Evolutionary conservation across 2,329 filamentous ascomycete genomes (phyloP).

Genomic region (Trichoderma breve): DNA sequence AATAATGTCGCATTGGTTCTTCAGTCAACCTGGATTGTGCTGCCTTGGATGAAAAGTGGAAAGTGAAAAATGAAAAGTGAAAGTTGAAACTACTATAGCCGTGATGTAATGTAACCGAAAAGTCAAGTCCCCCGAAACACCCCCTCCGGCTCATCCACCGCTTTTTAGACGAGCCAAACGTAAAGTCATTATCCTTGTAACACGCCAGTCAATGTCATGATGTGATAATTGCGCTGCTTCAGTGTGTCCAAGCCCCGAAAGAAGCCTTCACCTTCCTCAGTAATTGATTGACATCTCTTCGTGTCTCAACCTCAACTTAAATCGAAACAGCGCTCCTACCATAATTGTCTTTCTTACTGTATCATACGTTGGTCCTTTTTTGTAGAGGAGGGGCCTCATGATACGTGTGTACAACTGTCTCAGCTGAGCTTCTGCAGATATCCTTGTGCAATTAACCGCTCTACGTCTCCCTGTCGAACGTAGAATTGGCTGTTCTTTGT

Average conservation of each 20-base stretch:
- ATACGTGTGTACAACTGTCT: slow-evolving; percentile 31
- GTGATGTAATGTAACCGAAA: background rate
- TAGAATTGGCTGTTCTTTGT: slow-evolving; percentile 99
- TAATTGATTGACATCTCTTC: background rate
- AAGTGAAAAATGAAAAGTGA: background rate
- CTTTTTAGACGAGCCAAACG: background rate
- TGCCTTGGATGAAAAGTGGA: background rate
- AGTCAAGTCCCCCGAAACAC: background rate
- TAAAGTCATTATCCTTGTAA: background rate
- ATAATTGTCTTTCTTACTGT: background rate
- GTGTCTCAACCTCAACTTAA: background rate
- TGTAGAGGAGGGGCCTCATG: too few species aligned
- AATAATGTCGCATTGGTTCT: background rate
- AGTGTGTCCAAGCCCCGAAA: background rate
- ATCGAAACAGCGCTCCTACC: background rate
- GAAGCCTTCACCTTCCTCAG: too few species aligned
- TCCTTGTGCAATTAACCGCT: slow-evolving; percentile 88
- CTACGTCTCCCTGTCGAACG: slow-evolving; percentile 92
- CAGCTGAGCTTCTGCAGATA: slow-evolving; percentile 88
- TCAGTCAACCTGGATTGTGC: background rate
- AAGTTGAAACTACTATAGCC: background rate
- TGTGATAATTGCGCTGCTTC: background rate
- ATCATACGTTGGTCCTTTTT: background rate
- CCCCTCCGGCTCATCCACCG: background rate
- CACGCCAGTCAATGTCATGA: background rate